Base-by-base conservation (phyloP, 257 asterid species). In the Solanum clarkiae region DNA sequence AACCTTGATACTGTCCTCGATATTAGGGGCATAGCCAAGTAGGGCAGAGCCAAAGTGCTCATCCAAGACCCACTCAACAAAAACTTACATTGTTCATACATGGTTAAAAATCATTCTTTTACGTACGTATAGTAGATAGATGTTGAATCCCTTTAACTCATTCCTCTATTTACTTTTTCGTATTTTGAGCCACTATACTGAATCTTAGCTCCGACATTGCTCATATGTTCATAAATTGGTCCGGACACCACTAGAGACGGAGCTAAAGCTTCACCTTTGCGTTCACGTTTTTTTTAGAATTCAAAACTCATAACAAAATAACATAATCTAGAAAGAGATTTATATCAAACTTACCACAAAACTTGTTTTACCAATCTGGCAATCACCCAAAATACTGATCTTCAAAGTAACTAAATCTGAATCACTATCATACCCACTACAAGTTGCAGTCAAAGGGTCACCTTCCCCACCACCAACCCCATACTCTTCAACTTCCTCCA, bases 291-390 rank as follows among this genome's bases (percentile, higher is more conserved):
- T 69, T 8, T 17, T 22, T 36, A 18, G 2, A 69, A 36, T 17
- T 36, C 29, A 69, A 0, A 16, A 69, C 16, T 36, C 26, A 0
- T 69, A 74, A 74, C 42, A 74, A 22, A 74, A 42, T 22, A 74
- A 47, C 2, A 75, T 49, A 75, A 18, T 2, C 14, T 6, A n/a
- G 14, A 36, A 75, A 82, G 4, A 18, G 0, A 29, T 6, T 66
- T 14, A 51, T 10, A 22, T 4, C 26, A 51, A 26, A 9, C 89
- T 86, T 66, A 95, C 99, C 94, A 91, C 91, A 86, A 96, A 96
- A 87, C 93, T 93, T 40, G 99, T 96, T 87, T 96, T 96, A 16
- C 98, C 99, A 88, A 91, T 96, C 92, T 91, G 94, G 87, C 94
- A 94, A 92, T 96, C 99, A 42, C 99, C 99, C 88, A 96, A 89